phyloP scores from a whole-genome alignment of 2,329 filamentous ascomycete genomes.

The Sporothrix brunneoviolacea region DNA sequence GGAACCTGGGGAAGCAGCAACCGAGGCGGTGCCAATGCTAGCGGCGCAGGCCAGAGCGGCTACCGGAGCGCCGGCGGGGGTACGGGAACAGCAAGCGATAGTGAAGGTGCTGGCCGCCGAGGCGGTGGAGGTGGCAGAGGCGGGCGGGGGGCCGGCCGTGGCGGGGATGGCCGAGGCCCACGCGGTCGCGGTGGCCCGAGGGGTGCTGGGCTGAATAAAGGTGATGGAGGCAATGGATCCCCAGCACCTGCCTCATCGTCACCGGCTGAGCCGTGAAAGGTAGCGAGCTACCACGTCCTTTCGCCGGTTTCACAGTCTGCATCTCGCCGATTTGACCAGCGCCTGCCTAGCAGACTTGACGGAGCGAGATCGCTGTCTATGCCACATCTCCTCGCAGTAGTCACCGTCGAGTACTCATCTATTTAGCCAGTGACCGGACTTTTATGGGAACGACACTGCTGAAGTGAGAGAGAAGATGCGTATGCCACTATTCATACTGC shows the following conservation, averaged over 20 bases:
- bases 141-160: slow-evolving; percentile 39
- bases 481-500: too few relatives aligned
- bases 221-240: slow-evolving; percentile 49
- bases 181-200: slow-evolving; percentile 48
- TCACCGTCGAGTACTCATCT: too few relatives aligned
- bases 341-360: too few relatives aligned
- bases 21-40: slow-evolving; percentile 52
- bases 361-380: too few relatives aligned
- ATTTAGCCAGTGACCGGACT: too few relatives aligned
- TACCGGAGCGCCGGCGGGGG: slow-evolving; percentile 82
- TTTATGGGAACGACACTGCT: too few relatives aligned
- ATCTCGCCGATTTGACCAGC: too few relatives aligned
- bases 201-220: slow-evolving; percentile 34
- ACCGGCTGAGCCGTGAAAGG: slow-evolving; percentile 28
- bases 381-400: too few relatives aligned
- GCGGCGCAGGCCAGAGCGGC: slow-evolving; percentile 51
- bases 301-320: too few relatives aligned
- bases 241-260: slow-evolving; percentile 47
- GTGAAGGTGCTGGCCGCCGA: slow-evolving; percentile 49
- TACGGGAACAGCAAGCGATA: slow-evolving; percentile 68
- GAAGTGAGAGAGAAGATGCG: too few relatives aligned
- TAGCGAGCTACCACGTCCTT: too few relatives aligned
- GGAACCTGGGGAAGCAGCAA: slow-evolving; percentile 61
- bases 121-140: slow-evolving; percentile 51
- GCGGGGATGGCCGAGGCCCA: slow-evolving; percentile 51